Conservation (phyloP, 345 rosid genomes). For the Punica granatum region DNA sequence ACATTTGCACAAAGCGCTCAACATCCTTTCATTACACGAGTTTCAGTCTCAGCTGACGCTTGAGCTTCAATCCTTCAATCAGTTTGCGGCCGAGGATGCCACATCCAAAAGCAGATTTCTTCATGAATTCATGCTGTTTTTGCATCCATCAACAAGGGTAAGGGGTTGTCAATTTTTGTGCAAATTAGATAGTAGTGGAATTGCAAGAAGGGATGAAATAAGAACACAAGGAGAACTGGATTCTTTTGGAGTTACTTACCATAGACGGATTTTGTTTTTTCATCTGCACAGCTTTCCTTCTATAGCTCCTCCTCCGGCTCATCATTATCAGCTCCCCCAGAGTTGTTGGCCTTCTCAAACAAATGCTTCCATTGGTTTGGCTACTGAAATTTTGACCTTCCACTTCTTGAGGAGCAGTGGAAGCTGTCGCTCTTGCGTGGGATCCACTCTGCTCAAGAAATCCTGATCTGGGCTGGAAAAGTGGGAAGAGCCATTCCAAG, state of each 20-base stretch:
- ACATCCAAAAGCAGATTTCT: constrained; percentile 41
- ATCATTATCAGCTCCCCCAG: constrained; percentile 79
- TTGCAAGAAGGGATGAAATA: background rate
- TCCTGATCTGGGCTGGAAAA: constrained; percentile 40
- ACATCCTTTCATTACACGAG: constrained; percentile 20
- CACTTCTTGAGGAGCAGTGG: constrained; percentile 14
- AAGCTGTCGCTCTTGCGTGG: constrained; percentile 16
- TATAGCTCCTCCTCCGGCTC: constrained; percentile 69
- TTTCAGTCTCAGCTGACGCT: constrained; percentile 34
- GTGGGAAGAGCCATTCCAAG: constrained; percentile 81
- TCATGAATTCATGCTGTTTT: constrained; percentile 47
- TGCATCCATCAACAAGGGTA: constrained; percentile 19
- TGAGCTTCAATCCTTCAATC: constrained; percentile 38
- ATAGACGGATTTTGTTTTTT: constrained; percentile 37
- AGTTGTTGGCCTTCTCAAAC: constrained; percentile 48
- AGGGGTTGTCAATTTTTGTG: background rate
- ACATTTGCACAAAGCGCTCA: background rate
- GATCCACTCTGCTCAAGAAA: constrained; percentile 25
- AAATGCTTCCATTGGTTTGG: too few species aligned
- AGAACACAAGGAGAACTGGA: background rate
- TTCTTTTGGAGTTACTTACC: constrained; percentile 28
- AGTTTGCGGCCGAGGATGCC: constrained; percentile 30
- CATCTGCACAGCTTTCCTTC: constrained; percentile 51
- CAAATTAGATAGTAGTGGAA: background rate
- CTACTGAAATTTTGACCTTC: constrained; percentile 13